Base-by-base conservation (phyloP, 177 flowering plant genomes). In the Telopea speciosissima region DNA sequence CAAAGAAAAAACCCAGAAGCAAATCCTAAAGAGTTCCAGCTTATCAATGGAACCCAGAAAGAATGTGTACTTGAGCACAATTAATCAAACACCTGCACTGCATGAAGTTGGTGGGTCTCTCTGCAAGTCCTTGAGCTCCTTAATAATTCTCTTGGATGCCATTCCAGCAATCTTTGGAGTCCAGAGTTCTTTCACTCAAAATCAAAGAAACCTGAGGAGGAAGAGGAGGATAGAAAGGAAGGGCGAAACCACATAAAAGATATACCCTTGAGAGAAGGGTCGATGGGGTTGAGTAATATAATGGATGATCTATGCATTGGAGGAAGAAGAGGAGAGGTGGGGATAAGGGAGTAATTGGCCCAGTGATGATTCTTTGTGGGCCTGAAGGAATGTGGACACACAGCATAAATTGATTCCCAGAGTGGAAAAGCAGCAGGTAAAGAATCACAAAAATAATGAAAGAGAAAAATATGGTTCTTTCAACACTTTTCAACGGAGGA, bases 21-120 rank as follows among this genome's bases (percentile, higher is more conserved):
- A 2, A 31, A n/a, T n/a, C n/a, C n/a, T n/a, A n/a, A n/a, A n/a
- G n/a, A n/a, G n/a, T n/a, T n/a, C n/a, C n/a, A n/a, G n/a, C n/a
- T n/a, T n/a, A n/a, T n/a, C n/a, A n/a, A n/a, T n/a, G n/a, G n/a
- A n/a, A n/a, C n/a, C n/a, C n/a, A n/a, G n/a, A n/a, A n/a, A n/a
- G n/a, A n/a, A n/a, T n/a, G n/a, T n/a, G n/a, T n/a, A n/a, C n/a
- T n/a, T n/a, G n/a, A n/a, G n/a, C n/a, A n/a, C n/a, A n/a, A n/a
- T n/a, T n/a, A n/a, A n/a, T n/a, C 33, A 31, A 31, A 12, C 69
- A 85, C 92, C 93, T 80, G 90, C 94, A 71, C 90, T 89, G 83
- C 91, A 88, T 64, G 90, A 88, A 73, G 89, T 85, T 68, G 94
- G 94, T 24, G 94, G 91, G 73, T 89, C 94, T 80, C 88, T 83